phyloP scores from a whole-genome alignment of 2,329 filamentous ascomycete genomes.

The Colletotrichum shisoi region DNA sequence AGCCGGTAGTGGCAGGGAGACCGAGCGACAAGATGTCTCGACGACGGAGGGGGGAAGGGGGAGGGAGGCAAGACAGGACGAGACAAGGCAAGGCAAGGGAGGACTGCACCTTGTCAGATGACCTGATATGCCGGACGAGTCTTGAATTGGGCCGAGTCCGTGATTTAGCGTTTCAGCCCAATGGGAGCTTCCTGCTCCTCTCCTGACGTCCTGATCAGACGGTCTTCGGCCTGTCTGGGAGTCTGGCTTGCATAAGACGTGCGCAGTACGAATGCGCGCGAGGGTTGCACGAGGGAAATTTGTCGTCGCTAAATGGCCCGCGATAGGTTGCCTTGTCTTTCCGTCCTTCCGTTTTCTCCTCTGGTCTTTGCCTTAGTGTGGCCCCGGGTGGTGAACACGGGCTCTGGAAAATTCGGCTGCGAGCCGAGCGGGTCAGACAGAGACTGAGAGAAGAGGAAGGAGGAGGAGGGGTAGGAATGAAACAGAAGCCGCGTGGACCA shows the following conservation, averaged over 20 bases:
- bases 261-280: background rate
- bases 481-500: background rate
- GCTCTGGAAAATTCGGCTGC: conserved; percentile 11
- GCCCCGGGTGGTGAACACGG: conserved; percentile 24
- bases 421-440: conserved; percentile 4
- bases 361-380: conserved; percentile 26
- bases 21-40: background rate
- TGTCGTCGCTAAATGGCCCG: conserved; percentile 1
- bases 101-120: conserved; percentile 29
- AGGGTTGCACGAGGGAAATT: background rate
- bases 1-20: background rate
- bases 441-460: background rate
- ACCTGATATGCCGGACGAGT: conserved; percentile 29
- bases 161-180: conserved; percentile 35
- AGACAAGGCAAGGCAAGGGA: conserved; percentile 31
- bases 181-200: conserved; percentile 32
- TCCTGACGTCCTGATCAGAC: conserved; percentile 19
- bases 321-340: conserved; percentile 21
- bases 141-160: conserved; percentile 29
- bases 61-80: conserved; percentile 19
- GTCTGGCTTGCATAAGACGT: conserved; percentile 18
- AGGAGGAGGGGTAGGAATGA: background rate
- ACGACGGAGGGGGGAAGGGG: background rate
- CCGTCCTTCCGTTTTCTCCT: background rate
- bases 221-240: conserved; percentile 1